Evolutionary conservation across 805 yeast species (phyloP).

Genomic region (Candida tibetensis): DNA sequence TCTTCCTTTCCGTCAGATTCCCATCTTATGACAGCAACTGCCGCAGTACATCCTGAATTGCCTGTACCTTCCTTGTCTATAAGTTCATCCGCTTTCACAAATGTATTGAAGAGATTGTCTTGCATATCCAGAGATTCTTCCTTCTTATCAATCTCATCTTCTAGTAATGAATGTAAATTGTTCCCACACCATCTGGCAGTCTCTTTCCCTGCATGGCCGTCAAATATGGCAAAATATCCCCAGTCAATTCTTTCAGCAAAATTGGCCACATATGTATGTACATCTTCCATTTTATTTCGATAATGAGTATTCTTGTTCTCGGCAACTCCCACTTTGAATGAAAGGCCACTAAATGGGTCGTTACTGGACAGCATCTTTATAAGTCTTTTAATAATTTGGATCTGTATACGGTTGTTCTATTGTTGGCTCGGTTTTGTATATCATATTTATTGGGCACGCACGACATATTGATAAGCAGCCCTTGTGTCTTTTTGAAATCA

Average conservation of each 20-base stretch:
- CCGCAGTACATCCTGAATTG: conserved; percentile 91
- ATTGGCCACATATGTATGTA: conserved; percentile 88
- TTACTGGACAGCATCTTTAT: background rate
- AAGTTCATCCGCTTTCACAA: conserved; percentile 69
- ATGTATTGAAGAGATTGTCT: conserved; percentile 64
- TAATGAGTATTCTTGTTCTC: conserved; percentile 80
- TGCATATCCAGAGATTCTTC: conserved; percentile 46
- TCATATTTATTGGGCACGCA: background rate
- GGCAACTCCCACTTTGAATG: conserved; percentile 87
- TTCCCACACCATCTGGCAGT: conserved; percentile 96
- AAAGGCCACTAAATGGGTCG: conserved; percentile 55
- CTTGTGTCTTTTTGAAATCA: conserved; percentile 1
- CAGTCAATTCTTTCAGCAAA: conserved; percentile 88
- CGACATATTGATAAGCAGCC: background rate
- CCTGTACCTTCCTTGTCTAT: conserved; percentile 62
- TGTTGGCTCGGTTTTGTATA: background rate
- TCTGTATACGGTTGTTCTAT: background rate
- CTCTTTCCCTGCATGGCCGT: conserved; percentile 94
- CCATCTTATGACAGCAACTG: conserved; percentile 88
- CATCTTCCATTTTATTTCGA: conserved; percentile 92
- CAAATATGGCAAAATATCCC: conserved; percentile 94
- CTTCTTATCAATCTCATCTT: conserved; percentile 44
- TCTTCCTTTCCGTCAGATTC: conserved; percentile 41
- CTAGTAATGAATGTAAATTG: conserved; percentile 68
- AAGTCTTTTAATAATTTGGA: too few relatives aligned